These are phyloP conservation scores for Plasmopara viticola DNA, from an alignment of 352 stramenopile genomes.

Conservation along the genomic window DNA sequence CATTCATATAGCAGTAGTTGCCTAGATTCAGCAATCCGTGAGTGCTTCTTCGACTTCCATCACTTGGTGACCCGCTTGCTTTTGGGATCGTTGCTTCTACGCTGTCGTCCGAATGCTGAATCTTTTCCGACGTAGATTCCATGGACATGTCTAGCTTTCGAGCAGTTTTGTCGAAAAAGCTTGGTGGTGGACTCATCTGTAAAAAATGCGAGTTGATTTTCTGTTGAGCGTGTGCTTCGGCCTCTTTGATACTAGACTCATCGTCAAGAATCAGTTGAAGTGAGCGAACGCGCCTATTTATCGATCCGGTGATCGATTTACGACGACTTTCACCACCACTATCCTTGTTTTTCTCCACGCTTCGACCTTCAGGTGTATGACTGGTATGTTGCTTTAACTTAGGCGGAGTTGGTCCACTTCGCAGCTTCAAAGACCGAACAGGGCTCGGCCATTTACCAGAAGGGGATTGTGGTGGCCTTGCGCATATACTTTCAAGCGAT, in stretches of 20 bases:
- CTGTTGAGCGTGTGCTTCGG: conserved; percentile 12
- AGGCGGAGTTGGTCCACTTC: conserved; percentile 28
- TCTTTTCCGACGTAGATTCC: conserved; percentile 19
- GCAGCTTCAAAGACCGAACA: conserved; percentile 31
- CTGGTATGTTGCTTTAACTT: conserved; percentile 26
- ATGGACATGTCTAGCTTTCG: conserved; percentile 21
- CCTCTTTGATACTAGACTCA: conserved; percentile 20
- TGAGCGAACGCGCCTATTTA: conserved; percentile 74
- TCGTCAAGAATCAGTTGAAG: conserved; percentile 74
- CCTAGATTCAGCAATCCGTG: conserved; percentile 93
- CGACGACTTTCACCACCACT: conserved; percentile 18
- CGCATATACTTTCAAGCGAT: neutral
- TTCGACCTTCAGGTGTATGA: conserved; percentile 14
- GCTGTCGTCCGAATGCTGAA: conserved; percentile 8
- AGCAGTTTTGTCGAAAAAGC: conserved; percentile 4
- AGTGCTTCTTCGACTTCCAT: conserved; percentile 34
- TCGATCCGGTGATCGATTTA: conserved; percentile 23
- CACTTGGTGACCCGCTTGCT: conserved; percentile 5
- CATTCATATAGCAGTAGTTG: conserved; percentile 93
- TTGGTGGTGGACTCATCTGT: conserved; percentile 19
- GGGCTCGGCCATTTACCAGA: conserved; percentile 67
- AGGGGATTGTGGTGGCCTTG: conserved; percentile 24
- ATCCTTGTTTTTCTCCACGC: conserved; percentile 10
- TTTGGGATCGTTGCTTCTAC: conserved; percentile 5
- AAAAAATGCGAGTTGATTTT: conserved; percentile 46